These are phyloP conservation scores for Luffa aegyptiaca DNA, from an alignment of 306 rosid genomes.

Conservation along the genomic window DNA sequence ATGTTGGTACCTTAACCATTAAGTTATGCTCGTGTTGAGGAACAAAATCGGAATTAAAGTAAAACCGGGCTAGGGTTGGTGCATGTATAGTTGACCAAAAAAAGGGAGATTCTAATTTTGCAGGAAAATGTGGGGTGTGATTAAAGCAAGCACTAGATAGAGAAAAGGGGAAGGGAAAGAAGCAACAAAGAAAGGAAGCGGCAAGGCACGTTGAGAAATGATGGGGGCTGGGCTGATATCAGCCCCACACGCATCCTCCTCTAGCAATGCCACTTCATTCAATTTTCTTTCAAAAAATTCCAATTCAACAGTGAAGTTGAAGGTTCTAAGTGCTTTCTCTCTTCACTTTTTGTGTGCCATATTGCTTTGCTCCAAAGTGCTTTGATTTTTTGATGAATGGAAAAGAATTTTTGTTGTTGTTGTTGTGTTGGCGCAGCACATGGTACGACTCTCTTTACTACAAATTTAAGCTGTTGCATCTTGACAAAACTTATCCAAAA, in stretches of 20 bases:
- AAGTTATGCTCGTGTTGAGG: too few species aligned
- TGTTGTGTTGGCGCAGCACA: neutral
- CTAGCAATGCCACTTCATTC: neutral
- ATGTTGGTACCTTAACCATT: too few species aligned
- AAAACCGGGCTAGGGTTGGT: neutral
- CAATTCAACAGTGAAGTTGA: neutral
- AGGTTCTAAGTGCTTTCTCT: neutral
- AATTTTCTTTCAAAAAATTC: neutral
- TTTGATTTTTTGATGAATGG: neutral
- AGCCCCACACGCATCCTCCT: neutral
- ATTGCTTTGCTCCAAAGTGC: neutral
- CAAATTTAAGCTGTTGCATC: neutral
- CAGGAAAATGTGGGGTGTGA: neutral
- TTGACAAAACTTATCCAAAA: neutral
- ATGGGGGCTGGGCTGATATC: neutral
- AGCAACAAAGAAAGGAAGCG: neutral
- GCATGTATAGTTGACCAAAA: neutral
- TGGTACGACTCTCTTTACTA: neutral
- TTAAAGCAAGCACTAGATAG: neutral
- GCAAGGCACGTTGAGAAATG: neutral
- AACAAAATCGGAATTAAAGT: neutral
- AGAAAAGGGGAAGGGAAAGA: neutral
- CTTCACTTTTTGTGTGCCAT: neutral
- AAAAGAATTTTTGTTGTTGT: neutral
- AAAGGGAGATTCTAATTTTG: neutral